Evolutionary conservation across 192 early-diverging fungal species (phyloP), one percentile per base, ranked within the genome.

Genomic region (Coemansia sp.): DNA sequence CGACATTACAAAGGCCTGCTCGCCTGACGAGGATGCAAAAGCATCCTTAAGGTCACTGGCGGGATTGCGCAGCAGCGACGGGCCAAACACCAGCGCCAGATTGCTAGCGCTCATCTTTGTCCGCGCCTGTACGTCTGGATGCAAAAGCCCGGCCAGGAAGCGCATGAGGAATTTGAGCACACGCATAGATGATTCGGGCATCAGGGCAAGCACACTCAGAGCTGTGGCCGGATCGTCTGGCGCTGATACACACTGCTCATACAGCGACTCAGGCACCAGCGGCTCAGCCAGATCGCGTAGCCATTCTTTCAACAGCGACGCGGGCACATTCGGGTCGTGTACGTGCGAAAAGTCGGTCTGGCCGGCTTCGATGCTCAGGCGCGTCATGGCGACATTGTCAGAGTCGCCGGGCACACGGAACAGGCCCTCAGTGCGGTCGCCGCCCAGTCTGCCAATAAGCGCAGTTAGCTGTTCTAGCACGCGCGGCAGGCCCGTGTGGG

Each of bases 1-100:
- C 3, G 65, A 56, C 48, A 70, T 32, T 16, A 82, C 75, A 61
- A 82, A 82, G 8, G 59, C 32, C 65, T 82, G 80, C 68, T 82
- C 80, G 47, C 62, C 65, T 10, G 76, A 67, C 2, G 83, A 75
- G 28, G 78, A 77, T 48, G 79, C 83, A 67, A 87, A 83, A 25
- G 85, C 72, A 52, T 83, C 71, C 5, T 80, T 83, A 5, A 85
- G 74, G 60, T 87, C 82, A 46, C 87, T 89, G 51, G 76, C 80
- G 19, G 95, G 94, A 66, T 91, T 95, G 35, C 94, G 82, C 47
- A 98, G 73, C 50, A 97, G 88, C 42, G 90, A 90, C n/a, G 96
- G 96, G 19, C 93, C 95, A 83, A 97, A 97, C 9, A 98, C 92
- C 83, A 98, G 90, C 11, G 96, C 96, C 48, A 98, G 64, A 54